Evolutionary conservation across 345 rosid genomes (phyloP).

Genomic region (Hibiscus syriacus): DNA sequence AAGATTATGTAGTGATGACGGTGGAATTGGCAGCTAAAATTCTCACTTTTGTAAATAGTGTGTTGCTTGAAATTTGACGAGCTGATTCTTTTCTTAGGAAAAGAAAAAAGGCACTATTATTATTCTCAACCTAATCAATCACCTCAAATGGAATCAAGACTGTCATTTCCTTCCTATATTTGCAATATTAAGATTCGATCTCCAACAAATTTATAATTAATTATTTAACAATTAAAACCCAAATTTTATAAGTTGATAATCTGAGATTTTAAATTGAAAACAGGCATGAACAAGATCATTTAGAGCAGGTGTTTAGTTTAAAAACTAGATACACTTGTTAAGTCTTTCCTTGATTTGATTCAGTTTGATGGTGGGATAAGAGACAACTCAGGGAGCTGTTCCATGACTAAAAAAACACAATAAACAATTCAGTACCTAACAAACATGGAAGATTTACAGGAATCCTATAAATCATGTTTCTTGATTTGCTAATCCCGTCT

Average conservation of each 20-base stretch:
- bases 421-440: not conserved
- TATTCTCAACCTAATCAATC: conserved; percentile 1
- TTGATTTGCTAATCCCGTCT: not conserved
- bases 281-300: not conserved
- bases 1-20: conserved; percentile 9
- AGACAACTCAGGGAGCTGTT: not conserved
- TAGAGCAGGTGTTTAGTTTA: too few species aligned
- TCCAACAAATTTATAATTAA: too few species aligned
- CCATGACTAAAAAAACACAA: not conserved
- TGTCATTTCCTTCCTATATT: not conserved
- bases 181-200: not conserved
- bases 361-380: not conserved
- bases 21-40: conserved; percentile 6
- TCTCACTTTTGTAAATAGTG: conserved; percentile 4
- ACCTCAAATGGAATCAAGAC: not conserved
- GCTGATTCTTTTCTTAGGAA: not conserved
- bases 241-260: not conserved
- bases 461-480: not conserved
- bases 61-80: conserved; percentile 5
- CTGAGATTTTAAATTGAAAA: not conserved
- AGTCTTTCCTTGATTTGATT: not conserved
- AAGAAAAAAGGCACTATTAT: too few species aligned
- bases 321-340: not conserved
- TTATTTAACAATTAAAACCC: too few species aligned
- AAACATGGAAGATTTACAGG: not conserved